A percentile compares a stretch with the other conserved stretches of the same genome.
Conservation (phyloP, 805 yeast genomes). For the Zygoascus flipseniorum region DNA sequence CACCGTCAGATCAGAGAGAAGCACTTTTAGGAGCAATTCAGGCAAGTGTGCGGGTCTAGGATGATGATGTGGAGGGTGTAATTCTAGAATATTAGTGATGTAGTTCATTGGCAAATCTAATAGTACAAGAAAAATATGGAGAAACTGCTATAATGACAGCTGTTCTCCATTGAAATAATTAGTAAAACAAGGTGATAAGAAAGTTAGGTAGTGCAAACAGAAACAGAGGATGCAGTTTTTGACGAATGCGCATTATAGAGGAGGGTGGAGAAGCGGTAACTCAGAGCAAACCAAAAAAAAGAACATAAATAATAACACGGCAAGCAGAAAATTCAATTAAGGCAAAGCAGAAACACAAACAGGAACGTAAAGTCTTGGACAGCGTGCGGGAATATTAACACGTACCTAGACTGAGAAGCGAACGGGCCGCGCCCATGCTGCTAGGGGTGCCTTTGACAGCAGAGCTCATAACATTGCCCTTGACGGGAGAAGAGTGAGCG, state of each 20-base stretch:
- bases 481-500: slow-evolving; percentile 5
- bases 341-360: not conserved
- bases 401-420: slow-evolving; percentile 13
- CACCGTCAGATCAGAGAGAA: slow-evolving; percentile 25
- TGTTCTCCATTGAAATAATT: not conserved
- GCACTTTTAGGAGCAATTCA: slow-evolving; percentile 19
- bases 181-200: slow-evolving; percentile 1
- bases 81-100: not conserved
- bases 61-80: too few species aligned
- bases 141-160: not conserved
- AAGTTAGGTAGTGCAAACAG: not conserved
- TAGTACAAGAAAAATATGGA: not conserved
- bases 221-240: not conserved
- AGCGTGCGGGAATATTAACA: not conserved
- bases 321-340: not conserved
- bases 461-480: not conserved
- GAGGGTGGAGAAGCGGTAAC: not conserved
- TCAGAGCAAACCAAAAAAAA: not conserved
- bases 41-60: not conserved
- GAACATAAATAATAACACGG: not conserved
- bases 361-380: not conserved
- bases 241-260: not conserved
- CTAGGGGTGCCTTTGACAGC: slow-evolving; percentile 11
- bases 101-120: not conserved
- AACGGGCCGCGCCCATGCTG: slow-evolving; percentile 17